Percentiles rank a stretch among this genome's conserved stretches.
These are phyloP conservation scores for Sarocladiaceae sp. DNA, from an alignment of 2,329 filamentous ascomycete species.

Conservation along the genomic window DNA sequence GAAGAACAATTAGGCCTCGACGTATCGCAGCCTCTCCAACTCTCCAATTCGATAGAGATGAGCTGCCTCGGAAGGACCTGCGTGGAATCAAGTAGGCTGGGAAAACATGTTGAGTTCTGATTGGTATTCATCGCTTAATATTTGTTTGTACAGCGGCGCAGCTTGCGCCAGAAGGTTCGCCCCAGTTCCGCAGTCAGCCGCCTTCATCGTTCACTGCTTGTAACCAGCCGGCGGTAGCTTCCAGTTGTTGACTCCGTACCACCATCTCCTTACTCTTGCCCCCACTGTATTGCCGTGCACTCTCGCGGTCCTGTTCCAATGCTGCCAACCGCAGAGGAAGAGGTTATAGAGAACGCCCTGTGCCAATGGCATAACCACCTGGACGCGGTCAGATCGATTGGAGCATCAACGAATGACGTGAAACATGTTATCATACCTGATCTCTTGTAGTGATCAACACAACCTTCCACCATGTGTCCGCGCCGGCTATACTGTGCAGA, in stretches of 20 bases:
- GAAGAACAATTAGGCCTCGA: too few species aligned
- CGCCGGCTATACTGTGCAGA: constrained; percentile 77
- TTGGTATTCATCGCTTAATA: too few species aligned
- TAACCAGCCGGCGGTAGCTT: constrained; percentile 45
- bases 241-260: constrained; percentile 95
- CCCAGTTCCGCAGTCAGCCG: not conserved
- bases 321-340: constrained; percentile 78
- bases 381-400: not conserved
- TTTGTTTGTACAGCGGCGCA: not conserved
- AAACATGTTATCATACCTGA: constrained; percentile 55
- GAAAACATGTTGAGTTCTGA: too few species aligned
- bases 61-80: too few species aligned
- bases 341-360: constrained; percentile 91
- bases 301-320: constrained; percentile 78
- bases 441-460: constrained; percentile 82
- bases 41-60: too few species aligned
- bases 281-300: constrained; percentile 74
- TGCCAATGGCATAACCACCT: constrained; percentile 81
- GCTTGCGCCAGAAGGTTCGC: not conserved
- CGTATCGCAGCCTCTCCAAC: too few species aligned
- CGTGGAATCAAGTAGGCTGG: too few species aligned
- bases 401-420: constrained; percentile 1
- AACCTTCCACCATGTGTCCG: constrained; percentile 75
- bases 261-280: constrained; percentile 80
- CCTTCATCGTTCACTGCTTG: not conserved